These are phyloP conservation scores for Cladophialophora yegresii DNA, from an alignment of 2,329 filamentous ascomycete species.

Conservation along the genomic window DNA sequence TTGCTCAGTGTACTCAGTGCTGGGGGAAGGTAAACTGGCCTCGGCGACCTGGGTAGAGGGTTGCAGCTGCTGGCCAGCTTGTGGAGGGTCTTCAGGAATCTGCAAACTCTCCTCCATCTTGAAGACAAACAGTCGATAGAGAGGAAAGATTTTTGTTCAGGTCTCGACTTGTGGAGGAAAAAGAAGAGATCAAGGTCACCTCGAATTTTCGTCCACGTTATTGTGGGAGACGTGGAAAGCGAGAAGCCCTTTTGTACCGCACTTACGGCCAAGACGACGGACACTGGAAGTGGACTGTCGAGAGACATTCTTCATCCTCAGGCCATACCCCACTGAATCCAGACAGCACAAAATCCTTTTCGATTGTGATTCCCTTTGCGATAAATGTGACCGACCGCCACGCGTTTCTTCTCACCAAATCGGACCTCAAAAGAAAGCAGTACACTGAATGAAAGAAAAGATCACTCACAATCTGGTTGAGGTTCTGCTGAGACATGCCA, in stretches of 20 bases:
- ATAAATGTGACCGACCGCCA: not conserved
- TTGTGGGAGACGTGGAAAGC: not conserved
- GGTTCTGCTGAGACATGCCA: slow-evolving; percentile 75
- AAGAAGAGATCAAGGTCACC: not conserved
- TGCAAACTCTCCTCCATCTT: not conserved
- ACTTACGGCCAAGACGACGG: not conserved
- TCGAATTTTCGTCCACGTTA: not conserved
- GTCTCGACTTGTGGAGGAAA: not conserved
- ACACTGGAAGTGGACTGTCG: not conserved
- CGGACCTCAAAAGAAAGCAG: not conserved
- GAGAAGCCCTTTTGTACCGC: not conserved
- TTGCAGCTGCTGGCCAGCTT: not conserved
- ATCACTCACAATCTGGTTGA: slow-evolving; percentile 88
- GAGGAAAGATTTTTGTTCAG: not conserved
- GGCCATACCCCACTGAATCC: not conserved
- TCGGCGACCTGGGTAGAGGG: not conserved
- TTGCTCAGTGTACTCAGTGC: not conserved
- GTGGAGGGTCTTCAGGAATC: not conserved
- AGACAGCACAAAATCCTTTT: not conserved
- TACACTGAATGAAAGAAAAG: not conserved
- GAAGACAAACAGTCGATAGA: not conserved
- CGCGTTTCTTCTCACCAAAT: not conserved
- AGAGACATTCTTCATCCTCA: not conserved
- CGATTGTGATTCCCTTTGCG: not conserved
- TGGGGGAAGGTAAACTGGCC: not conserved